Evolutionary conservation across 108 stramenopile genomes (phyloP).

Genomic region (Cyclotella kingstonii): DNA sequence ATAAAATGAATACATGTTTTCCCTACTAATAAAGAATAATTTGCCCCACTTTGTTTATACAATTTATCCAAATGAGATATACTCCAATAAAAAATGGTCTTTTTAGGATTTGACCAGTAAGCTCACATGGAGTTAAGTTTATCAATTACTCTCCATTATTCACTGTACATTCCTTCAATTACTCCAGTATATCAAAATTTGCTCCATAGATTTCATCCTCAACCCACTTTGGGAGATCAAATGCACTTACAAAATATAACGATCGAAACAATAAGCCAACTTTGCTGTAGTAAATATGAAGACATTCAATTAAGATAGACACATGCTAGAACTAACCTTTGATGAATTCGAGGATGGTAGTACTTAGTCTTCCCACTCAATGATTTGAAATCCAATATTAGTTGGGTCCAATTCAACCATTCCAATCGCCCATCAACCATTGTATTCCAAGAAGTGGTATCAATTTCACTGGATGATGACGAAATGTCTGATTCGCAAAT

Average conservation of each 20-base stretch:
- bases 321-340: constrained; percentile 4
- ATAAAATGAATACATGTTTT: too few relatives aligned
- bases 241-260: constrained; percentile 36
- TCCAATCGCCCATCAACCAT: constrained; percentile 5
- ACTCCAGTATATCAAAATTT: background rate
- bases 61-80: too few relatives aligned
- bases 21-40: too few relatives aligned
- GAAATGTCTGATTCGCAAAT: constrained; percentile 6
- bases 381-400: constrained; percentile 42
- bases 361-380: constrained; percentile 53
- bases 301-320: background rate
- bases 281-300: background rate
- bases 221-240: constrained; percentile 81
- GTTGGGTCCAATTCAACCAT: constrained; percentile 20
- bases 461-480: background rate
- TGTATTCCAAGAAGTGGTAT: constrained; percentile 15
- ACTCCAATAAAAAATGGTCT: too few relatives aligned
- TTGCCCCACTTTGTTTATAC: too few relatives aligned
- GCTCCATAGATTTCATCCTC: constrained; percentile 55
- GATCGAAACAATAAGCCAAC: background rate
- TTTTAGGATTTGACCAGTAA: too few relatives aligned
- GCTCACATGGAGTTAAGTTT: too few relatives aligned
- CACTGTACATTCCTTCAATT: background rate
- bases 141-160: too few relatives aligned
- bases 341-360: constrained; percentile 75